Conservation (phyloP, 805 yeast genomes). For the Pichia rugopelliculosa region DNA sequence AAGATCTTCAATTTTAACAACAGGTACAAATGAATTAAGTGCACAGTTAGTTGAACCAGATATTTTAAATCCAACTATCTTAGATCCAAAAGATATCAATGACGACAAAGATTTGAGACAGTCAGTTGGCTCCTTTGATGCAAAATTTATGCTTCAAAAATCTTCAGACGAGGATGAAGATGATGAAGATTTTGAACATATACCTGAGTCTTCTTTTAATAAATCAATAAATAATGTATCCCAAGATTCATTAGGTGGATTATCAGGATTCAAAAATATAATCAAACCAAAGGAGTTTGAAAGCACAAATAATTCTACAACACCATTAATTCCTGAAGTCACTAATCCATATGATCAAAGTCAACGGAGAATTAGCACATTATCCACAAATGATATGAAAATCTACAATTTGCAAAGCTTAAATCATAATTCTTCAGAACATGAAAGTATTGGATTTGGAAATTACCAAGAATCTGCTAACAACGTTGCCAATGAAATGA, state of each 20-base stretch:
- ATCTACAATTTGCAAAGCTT: conserved; percentile 22
- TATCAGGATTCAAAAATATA: conserved; percentile 1
- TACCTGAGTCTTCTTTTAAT: neutral
- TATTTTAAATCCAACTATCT: neutral
- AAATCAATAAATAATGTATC: neutral
- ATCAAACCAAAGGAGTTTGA: neutral
- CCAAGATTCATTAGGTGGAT: conserved; percentile 11
- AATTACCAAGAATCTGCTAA: neutral
- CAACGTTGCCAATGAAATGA: conserved; percentile 27
- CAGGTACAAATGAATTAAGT: neutral
- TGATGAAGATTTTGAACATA: neutral
- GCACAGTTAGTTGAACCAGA: neutral
- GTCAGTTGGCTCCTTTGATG: conserved; percentile 14
- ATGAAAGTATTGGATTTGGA: neutral
- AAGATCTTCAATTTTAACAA: neutral
- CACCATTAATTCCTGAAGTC: neutral
- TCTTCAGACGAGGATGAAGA: neutral
- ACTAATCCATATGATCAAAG: neutral
- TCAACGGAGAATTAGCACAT: conserved; percentile 19
- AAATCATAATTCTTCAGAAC: neutral
- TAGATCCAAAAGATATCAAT: neutral
- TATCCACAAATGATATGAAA: conserved; percentile 26
- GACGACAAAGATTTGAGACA: neutral
- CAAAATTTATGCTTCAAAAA: conserved; percentile 8
- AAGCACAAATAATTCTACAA: neutral